phyloP scores from a whole-genome alignment of 148 eudicot genomes.

The Amaranthus palmeri region DNA sequence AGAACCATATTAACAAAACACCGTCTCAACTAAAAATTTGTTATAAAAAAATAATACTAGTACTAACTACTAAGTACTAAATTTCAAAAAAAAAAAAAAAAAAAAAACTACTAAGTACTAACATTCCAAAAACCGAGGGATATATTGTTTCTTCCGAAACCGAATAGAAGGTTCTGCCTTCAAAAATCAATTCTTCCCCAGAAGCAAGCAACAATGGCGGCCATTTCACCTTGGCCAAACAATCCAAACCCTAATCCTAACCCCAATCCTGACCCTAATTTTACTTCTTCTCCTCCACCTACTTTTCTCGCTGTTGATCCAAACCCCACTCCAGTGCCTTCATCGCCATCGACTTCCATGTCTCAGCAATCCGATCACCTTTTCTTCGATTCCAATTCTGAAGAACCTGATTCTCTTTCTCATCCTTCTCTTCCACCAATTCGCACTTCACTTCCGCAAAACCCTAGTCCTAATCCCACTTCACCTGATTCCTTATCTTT shows the following conservation, averaged over 20 bases:
- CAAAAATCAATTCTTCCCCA: neutral
- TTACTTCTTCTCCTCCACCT: slow-evolving; percentile 19
- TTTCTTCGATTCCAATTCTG: slow-evolving; percentile 19
- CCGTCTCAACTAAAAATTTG: no score
- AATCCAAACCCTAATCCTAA: slow-evolving; percentile 25
- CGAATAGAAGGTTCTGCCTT: no score
- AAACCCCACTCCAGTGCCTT: neutral
- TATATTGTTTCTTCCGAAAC: neutral
- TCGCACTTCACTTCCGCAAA: slow-evolving; percentile 20
- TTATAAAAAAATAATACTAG: no score
- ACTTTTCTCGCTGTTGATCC: slow-evolving; percentile 19
- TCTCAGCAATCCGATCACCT: slow-evolving; percentile 25
- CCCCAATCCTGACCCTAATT: slow-evolving; percentile 14
- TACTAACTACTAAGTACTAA: no score
- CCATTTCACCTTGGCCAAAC: slow-evolving; percentile 30
- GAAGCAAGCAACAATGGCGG: slow-evolving; percentile 27
- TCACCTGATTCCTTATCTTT: slow-evolving; percentile 17
- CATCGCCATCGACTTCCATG: slow-evolving; percentile 25
- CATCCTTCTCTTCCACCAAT: slow-evolving; percentile 25
- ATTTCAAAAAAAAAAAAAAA: no score
- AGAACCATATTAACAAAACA: no score
- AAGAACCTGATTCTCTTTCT: slow-evolving; percentile 12
- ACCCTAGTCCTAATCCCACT: slow-evolving; percentile 29
- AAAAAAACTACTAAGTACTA: no score
- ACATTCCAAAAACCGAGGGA: no score